A percentile compares a stretch with the other conserved stretches of the same genome.
phyloP scores from a whole-genome alignment of 345 rosid genomes.

The Dipteronia dyeriana region DNA sequence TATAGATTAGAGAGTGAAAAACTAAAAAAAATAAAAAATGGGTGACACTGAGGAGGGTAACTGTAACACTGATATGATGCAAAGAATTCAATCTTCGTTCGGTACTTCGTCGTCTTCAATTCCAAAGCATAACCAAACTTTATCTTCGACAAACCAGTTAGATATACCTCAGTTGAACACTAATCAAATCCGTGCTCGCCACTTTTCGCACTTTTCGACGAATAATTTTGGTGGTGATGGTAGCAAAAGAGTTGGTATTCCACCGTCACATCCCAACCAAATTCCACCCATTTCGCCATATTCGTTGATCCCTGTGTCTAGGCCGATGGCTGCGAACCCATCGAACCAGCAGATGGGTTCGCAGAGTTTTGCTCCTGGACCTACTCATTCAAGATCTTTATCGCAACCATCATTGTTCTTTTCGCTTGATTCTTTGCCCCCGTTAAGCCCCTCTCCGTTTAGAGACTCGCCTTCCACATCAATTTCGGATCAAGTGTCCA shows the following conservation, averaged over 20 bases:
- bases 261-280: constrained; percentile 86
- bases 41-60: constrained; percentile 67
- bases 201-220: constrained; percentile 55
- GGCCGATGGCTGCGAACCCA: constrained; percentile 39
- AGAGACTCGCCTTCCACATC: constrained; percentile 46
- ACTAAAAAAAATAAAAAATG: constrained; percentile 28
- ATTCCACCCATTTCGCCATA: constrained; percentile 86
- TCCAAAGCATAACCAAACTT: constrained; percentile 34
- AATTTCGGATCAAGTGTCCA: constrained; percentile 44
- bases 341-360: constrained; percentile 54
- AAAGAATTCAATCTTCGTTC: constrained; percentile 64
- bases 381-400: constrained; percentile 75
- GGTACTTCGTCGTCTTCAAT: constrained; percentile 55
- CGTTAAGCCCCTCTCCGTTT: constrained; percentile 71
- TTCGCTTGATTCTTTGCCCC: constrained; percentile 79
- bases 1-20: not conserved
- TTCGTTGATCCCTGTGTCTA: constrained; percentile 78
- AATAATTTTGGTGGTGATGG: constrained; percentile 42
- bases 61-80: constrained; percentile 61
- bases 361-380: constrained; percentile 44
- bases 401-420: constrained; percentile 83
- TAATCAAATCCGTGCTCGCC: constrained; percentile 47
- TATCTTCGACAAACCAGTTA: constrained; percentile 47
- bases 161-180: constrained; percentile 59
- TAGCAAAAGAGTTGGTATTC: constrained; percentile 67